A percentile compares a stretch with the other conserved stretches of the same genome.
Conservation (phyloP, 768 basidiomycete genomes). For the Boletus subcaerulescens region DNA sequence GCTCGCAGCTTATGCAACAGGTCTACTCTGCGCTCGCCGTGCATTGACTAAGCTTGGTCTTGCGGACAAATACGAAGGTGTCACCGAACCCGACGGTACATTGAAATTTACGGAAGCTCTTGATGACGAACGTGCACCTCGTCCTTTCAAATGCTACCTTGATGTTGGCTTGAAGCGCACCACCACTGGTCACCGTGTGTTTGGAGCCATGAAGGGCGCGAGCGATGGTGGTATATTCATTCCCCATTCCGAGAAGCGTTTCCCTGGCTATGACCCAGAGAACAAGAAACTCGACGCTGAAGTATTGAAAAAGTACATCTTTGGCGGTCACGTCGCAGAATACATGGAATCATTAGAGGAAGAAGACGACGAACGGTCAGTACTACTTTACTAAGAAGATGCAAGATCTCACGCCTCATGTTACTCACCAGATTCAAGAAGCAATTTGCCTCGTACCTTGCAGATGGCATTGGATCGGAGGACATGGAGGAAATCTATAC, state of each 20-base stretch:
- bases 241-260: slow-evolving; percentile 96
- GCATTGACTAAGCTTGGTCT: slow-evolving; percentile 94
- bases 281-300: slow-evolving; percentile 91
- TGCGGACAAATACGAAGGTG: slow-evolving; percentile 97
- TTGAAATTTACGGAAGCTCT: slow-evolving; percentile 78
- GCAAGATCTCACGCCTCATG: slow-evolving; percentile 3
- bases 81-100: slow-evolving; percentile 86
- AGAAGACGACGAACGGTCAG: slow-evolving; percentile 95
- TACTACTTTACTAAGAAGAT: slow-evolving; percentile 3
- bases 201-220: slow-evolving; percentile 98
- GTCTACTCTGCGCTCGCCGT: slow-evolving; percentile 91
- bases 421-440: slow-evolving; percentile 77
- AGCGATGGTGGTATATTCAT: slow-evolving; percentile 97
- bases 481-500: slow-evolving; percentile 97
- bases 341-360: slow-evolving; percentile 99
- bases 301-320: slow-evolving; percentile 96
- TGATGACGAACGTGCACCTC: slow-evolving; percentile 89
- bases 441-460: slow-evolving; percentile 94
- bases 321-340: slow-evolving; percentile 95
- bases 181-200: slow-evolving; percentile 95
- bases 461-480: slow-evolving; percentile 91
- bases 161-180: slow-evolving; percentile 98
- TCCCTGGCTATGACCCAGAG: slow-evolving; percentile 97
- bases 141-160: slow-evolving; percentile 99
- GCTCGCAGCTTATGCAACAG: slow-evolving; percentile 86